These are phyloP conservation scores for Pichia thaimueangensis DNA, from an alignment of 805 yeast genomes.

Conservation along the genomic window DNA sequence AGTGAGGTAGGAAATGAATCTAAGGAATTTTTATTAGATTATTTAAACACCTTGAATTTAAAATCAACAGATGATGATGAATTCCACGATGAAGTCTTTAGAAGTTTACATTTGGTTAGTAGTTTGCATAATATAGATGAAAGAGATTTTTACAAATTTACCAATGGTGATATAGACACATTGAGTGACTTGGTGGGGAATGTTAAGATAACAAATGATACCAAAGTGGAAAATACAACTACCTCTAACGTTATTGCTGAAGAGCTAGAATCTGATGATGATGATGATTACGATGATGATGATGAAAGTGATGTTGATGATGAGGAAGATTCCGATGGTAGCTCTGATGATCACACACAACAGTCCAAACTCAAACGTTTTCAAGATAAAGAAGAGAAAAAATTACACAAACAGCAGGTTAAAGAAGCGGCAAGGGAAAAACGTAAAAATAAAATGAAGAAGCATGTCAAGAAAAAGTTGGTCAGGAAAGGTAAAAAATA, in stretches of 20 bases:
- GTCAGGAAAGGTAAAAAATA: slow-evolving; percentile 40
- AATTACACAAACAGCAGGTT: slow-evolving; percentile 65
- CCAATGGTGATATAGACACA: slow-evolving; percentile 75
- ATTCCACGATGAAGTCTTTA: slow-evolving; percentile 80
- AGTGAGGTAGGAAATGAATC: slow-evolving; percentile 30
- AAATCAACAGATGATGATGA: slow-evolving; percentile 46
- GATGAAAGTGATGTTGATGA: slow-evolving; percentile 25
- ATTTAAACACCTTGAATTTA: slow-evolving; percentile 48
- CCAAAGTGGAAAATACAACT: slow-evolving; percentile 23
- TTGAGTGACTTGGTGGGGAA: slow-evolving; percentile 57
- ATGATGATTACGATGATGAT: slow-evolving; percentile 21
- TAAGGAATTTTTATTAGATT: slow-evolving; percentile 35
- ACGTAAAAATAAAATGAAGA: slow-evolving; percentile 76
- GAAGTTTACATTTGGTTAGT: slow-evolving; percentile 71
- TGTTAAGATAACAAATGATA: slow-evolving; percentile 21
- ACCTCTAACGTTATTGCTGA: no score
- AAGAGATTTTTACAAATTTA: slow-evolving; percentile 75
- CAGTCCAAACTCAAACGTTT: slow-evolving; percentile 60
- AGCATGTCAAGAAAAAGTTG: slow-evolving; percentile 72
- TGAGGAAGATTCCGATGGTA: slow-evolving; percentile 21
- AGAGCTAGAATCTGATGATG: slow-evolving; percentile 19
- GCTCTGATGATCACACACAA: slow-evolving; percentile 20
- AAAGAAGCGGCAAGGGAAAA: slow-evolving; percentile 74
- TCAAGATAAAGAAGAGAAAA: slow-evolving; percentile 74
- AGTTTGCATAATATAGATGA: slow-evolving; percentile 83